Evolutionary conservation across 2,329 filamentous ascomycete species (phyloP), one percentile per base, ranked within the genome.

Genomic region (Venturia effusa): DNA sequence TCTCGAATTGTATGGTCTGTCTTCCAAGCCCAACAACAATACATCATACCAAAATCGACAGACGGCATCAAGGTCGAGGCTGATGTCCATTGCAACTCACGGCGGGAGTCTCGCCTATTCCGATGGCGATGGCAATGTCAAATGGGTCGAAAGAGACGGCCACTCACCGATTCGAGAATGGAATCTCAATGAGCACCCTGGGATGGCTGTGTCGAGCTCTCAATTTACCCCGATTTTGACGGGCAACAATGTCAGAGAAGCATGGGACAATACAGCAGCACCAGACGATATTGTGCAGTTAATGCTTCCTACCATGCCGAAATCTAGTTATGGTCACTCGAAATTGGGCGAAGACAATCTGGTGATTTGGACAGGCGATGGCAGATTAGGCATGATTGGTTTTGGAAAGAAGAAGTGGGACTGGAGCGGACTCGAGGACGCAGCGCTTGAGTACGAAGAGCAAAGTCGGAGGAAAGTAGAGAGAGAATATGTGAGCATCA

Each of bases 71-170:
- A 81, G 83, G 51, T 89, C 90, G 10, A 94, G 94, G 70, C 79
- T 97, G 1, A 80, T 97, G 15, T 90, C 89, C 0, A 88, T 94
- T 0, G 84, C 86, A 4, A 86, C 87, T 19, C 93, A 97, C 68
- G 93, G 93, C 4, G 88, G 88, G 8, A 83, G 89, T 4, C 82
- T 97, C 39, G 90, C 91, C 22, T 89, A 89, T 68, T 90, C 90
- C 2, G 93, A 97, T 70, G 89, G 89, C 0, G 85, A 90, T 30
- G 93, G 93, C 0, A 85, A 88, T 61, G 74, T 97, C 67, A 93
- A 91, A 73, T 97, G 93, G 92, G 85, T 95, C 55, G 93, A 97
- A 74, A 82, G 92, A 41, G 91, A 97, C 70, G 92, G 89, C 0
- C 77, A 76, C 43, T 78, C 79, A 10, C 76, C 80, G 32, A 79